Evolutionary conservation across 805 yeast species (phyloP), one percentile per base, ranked within the genome.

Genomic region (Candida piceae): DNA sequence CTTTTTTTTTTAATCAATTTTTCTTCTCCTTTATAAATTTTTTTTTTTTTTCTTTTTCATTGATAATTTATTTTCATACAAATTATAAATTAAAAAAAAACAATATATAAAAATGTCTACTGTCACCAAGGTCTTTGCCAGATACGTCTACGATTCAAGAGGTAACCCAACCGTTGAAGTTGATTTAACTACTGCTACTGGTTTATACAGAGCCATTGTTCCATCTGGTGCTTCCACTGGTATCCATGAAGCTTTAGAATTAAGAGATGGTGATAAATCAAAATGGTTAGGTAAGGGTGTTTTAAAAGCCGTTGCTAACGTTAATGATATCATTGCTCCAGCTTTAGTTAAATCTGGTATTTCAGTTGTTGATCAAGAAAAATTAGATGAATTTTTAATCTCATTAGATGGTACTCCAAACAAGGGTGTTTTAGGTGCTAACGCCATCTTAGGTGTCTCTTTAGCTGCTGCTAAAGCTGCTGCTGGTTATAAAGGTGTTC

Each of bases 121-220:
- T 57, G 78, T 86, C 61, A 67, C 85, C 55, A 89, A 90, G 72
- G 72, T 89, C 58, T 80, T 75, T 70, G 85, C 97, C 61, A 89
- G 98, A 75, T 84, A 80, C 78, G 96, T 90, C 71, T 90, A 93
- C 83, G 98, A 90, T 76, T 90, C 97, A 60, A 87, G 98, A 75
- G 97, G 97, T 74, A 93, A 90, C 82, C 98, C 98, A 74, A 90
- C 98, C 57, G 98, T 93, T 58, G 97, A 93, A 80, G 97, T 93
- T 55, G 97, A 93, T 64, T 62, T 90, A 60, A 74, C 83, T 78
- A 90, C 98, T 63, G 90, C 76, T 49, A 79, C 84, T 63, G 98
- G 98, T 63, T 59, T 78, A 51, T 89, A 87, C 94, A 84, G 97
- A 72, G 79, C 97, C 54, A 89, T 90, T 64, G 98, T 93, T 48